phyloP scores from a whole-genome alignment of 2,329 filamentous ascomycete genomes.

The Neobulgaria alba region DNA sequence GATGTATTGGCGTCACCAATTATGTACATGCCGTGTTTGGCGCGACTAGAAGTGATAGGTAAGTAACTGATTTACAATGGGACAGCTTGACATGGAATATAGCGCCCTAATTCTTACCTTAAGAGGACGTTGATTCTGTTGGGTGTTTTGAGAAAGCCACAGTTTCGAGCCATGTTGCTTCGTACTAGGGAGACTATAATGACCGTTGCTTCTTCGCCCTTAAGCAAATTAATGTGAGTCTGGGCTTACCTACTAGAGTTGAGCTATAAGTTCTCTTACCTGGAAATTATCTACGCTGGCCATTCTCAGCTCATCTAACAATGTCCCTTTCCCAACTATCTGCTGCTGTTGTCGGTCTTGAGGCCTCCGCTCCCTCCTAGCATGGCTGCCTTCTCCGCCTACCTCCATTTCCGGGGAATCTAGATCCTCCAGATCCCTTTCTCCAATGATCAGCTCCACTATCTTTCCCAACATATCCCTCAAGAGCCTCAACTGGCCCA shows the following conservation, averaged over 20 bases:
- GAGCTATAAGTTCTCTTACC: not conserved
- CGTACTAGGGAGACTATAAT: conserved; percentile 63
- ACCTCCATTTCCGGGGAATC: not conserved
- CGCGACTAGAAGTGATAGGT: conserved; percentile 37
- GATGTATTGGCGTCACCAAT: conserved; percentile 58
- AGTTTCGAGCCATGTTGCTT: conserved; percentile 49
- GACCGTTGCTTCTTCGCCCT: conserved; percentile 59
- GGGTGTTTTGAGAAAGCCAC: conserved; percentile 56
- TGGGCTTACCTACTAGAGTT: not conserved
- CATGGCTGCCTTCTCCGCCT: not conserved
- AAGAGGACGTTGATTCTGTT: conserved; percentile 65
- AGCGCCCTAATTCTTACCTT: not conserved
- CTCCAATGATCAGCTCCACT: conserved; percentile 1
- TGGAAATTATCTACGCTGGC: conserved; percentile 72
- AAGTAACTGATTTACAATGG: not conserved
- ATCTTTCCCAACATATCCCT: conserved; percentile 12
- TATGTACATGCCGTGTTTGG: conserved; percentile 62
- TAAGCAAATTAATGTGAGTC: conserved; percentile 52
- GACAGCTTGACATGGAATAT: not conserved
- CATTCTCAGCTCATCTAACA: conserved; percentile 25
- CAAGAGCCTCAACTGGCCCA: conserved; percentile 41
- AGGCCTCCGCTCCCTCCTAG: no score
- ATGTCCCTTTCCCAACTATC: conserved; percentile 16
- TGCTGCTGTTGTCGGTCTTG: not conserved
- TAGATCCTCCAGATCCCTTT: conserved; percentile 1